phyloP scores from a whole-genome alignment of 768 basidiomycete genomes.

The Lentinus tigrinus region DNA sequence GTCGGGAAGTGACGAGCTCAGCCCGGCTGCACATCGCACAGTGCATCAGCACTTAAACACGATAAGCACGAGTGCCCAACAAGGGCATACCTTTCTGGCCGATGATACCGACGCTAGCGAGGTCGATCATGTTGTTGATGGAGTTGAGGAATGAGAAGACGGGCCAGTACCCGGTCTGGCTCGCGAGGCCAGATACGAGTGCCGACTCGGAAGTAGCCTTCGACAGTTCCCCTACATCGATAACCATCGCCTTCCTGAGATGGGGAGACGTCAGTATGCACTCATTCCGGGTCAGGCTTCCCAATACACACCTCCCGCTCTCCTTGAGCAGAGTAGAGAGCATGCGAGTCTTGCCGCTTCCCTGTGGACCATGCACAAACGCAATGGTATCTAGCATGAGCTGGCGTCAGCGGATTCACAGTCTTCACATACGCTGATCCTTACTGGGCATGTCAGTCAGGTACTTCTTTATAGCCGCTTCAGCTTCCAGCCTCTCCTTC shows the following conservation, averaged over 20 bases:
- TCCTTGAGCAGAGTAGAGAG: conserved; percentile 52
- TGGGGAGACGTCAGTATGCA: not conserved
- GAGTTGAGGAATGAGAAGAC: conserved; percentile 85
- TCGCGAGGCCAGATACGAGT: conserved; percentile 68
- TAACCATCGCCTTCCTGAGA: conserved; percentile 64
- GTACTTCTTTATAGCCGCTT: conserved; percentile 64
- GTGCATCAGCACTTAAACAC: not conserved
- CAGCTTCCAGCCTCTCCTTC: conserved; percentile 84
- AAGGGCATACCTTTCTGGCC: conserved; percentile 82
- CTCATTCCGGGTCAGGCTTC: too few relatives aligned
- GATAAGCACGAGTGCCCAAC: too few relatives aligned
- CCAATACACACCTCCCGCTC: conserved; percentile 44
- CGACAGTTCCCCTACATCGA: conserved; percentile 79
- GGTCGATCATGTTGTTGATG: conserved; percentile 78
- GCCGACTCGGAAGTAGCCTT: conserved; percentile 67
- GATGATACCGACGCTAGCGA: conserved; percentile 92
- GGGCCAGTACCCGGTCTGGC: conserved; percentile 87
- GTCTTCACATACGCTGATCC: conserved; percentile 20
- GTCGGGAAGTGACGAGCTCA: conserved; percentile 74
- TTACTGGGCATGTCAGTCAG: conserved; percentile 74
- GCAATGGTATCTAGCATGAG: conserved; percentile 57
- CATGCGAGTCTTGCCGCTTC: conserved; percentile 74
- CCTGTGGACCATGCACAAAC: conserved; percentile 81
- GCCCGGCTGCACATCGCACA: conserved; percentile 55
- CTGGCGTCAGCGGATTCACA: not conserved